Percentiles rank a stretch among this genome's conserved stretches.
Conservation (phyloP, 1,284 basidiomycete species). For the Cutaneotrichosporon daszewskae region DNA sequence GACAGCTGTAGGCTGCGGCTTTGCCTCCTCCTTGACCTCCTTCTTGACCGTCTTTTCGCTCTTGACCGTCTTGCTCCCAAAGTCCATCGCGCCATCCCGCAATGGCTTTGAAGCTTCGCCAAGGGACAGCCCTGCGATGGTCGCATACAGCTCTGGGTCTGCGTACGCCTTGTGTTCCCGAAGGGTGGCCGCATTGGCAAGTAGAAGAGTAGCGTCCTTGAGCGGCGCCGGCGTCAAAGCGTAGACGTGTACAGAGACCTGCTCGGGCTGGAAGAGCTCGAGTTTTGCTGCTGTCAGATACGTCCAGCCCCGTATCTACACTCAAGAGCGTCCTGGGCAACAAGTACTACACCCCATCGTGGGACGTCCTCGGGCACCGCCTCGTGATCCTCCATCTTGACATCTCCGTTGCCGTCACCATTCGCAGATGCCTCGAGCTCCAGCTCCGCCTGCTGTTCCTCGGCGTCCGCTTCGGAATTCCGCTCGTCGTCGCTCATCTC, state of each 20-base stretch:
- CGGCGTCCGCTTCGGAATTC: slow-evolving; percentile 31
- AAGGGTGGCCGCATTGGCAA: slow-evolving; percentile 23
- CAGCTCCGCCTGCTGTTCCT: slow-evolving; percentile 16
- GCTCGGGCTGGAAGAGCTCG: slow-evolving; percentile 26
- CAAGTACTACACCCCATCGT: slow-evolving; percentile 39
- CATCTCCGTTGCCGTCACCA: slow-evolving; percentile 7
- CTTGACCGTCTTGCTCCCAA: slow-evolving; percentile 5
- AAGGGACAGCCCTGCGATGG: slow-evolving; percentile 31
- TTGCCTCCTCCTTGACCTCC: slow-evolving; percentile 11
- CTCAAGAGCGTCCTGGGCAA: slow-evolving; percentile 28
- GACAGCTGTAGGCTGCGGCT: slow-evolving; percentile 5
- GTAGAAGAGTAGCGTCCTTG: slow-evolving; percentile 35
- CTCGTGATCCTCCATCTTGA: slow-evolving; percentile 1
- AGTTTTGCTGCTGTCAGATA: slow-evolving; percentile 29
- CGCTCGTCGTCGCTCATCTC: slow-evolving; percentile 36
- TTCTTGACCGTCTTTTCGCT: slow-evolving; percentile 6
- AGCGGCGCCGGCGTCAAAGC: slow-evolving; percentile 28
- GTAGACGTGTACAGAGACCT: slow-evolving; percentile 36
- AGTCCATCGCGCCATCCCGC: slow-evolving; percentile 29
- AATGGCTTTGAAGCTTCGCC: slow-evolving; percentile 13
- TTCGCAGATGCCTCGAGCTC: slow-evolving; percentile 13
- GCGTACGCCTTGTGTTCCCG: slow-evolving; percentile 21
- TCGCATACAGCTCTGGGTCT: slow-evolving; percentile 30
- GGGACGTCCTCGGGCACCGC: slow-evolving; percentile 21
- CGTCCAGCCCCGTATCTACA: slow-evolving; percentile 18